phyloP scores from a whole-genome alignment of 192 early-diverging fungal genomes.

The Haplosporangium gracile region DNA sequence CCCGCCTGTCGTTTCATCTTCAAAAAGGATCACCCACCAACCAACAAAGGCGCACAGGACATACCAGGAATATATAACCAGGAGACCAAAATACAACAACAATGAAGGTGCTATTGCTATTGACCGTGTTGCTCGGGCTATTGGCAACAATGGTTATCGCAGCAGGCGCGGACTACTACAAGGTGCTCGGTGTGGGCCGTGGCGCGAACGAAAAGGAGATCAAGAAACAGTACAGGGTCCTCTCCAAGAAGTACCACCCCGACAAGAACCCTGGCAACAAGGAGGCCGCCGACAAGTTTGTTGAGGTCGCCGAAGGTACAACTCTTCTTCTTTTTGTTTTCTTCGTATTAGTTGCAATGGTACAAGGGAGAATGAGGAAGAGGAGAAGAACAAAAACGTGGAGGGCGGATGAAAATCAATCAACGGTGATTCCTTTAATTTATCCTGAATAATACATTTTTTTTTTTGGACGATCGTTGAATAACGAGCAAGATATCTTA shows the following conservation, averaged over 20 bases:
- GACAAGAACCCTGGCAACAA: slow-evolving; percentile 90
- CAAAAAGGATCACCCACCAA: neutral
- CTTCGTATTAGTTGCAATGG: neutral
- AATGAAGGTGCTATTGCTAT: slow-evolving; percentile 37
- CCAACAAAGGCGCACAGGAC: neutral
- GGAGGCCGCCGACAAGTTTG: slow-evolving; percentile 87
- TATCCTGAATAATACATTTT: neutral
- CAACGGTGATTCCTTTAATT: neutral
- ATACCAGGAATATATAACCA: neutral
- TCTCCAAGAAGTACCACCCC: slow-evolving; percentile 90
- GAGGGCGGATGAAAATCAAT: neutral
- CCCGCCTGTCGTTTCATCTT: slow-evolving; percentile 1
- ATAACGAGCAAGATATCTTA: neutral
- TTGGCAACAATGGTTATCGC: slow-evolving; percentile 26
- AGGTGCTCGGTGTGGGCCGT: slow-evolving; percentile 87
- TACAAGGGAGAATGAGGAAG: neutral
- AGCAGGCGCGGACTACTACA: slow-evolving; percentile 82
- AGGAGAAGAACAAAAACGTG: neutral
- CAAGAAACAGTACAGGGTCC: slow-evolving; percentile 93
- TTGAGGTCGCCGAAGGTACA: slow-evolving; percentile 85
- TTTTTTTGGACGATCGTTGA: neutral
- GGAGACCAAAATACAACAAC: neutral
- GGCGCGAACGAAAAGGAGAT: slow-evolving; percentile 87
- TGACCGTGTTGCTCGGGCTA: slow-evolving; percentile 29
- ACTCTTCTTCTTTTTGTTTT: neutral